A percentile compares a stretch with the other conserved stretches of the same genome.
Conservation (phyloP, 257 asterid species). For the Marsdenia floribunda region DNA sequence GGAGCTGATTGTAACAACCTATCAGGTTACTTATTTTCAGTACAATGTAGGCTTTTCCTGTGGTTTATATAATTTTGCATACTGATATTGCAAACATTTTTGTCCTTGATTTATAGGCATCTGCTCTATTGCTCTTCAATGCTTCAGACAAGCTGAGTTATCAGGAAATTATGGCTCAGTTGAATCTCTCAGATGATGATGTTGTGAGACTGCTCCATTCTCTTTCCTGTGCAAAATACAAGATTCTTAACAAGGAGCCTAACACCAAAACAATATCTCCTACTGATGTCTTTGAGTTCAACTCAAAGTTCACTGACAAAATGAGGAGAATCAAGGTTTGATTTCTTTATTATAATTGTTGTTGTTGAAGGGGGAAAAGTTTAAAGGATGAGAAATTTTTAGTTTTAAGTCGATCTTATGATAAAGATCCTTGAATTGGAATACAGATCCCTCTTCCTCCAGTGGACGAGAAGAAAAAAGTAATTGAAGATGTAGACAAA, state of each 20-base stretch:
- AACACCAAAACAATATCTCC: constrained; percentile 74
- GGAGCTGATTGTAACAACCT: constrained; percentile 87
- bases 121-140: constrained; percentile 79
- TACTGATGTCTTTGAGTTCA: constrained; percentile 80
- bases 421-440: constrained; percentile 9
- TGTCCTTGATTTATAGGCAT: constrained; percentile 52
- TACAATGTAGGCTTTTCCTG: constrained; percentile 7
- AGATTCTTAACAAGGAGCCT: constrained; percentile 88
- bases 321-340: constrained; percentile 95
- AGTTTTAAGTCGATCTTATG: background rate
- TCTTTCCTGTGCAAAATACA: constrained; percentile 95
- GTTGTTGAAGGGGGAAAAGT: background rate
- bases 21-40: constrained; percentile 55
- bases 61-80: background rate
- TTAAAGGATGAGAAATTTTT: background rate
- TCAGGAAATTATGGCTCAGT: constrained; percentile 81
- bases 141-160: constrained; percentile 82
- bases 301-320: constrained; percentile 87
- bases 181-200: constrained; percentile 89
- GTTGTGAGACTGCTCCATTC: constrained; percentile 93
- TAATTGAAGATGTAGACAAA: constrained; percentile 96
- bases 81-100: constrained; percentile 8
- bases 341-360: background rate
- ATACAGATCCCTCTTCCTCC: constrained; percentile 95
- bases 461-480: constrained; percentile 96